Conservation (phyloP, 208 protist species). For the Wallacemonas sp. region DNA sequence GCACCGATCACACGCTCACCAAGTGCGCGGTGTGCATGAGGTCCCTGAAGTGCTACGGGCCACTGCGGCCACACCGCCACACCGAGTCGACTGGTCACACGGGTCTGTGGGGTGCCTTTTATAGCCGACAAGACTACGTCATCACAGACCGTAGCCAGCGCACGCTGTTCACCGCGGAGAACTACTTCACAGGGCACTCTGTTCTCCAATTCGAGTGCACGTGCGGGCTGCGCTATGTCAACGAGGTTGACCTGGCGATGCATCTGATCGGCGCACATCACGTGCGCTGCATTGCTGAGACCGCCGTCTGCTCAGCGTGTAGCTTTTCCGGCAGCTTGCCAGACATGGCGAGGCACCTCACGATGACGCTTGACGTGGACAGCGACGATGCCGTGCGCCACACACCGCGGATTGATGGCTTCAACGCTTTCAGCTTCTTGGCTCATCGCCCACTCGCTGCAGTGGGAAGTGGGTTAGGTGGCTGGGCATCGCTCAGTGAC, state of each 20-base stretch:
- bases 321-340: slow-evolving; percentile 20
- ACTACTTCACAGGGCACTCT: slow-evolving; percentile 41
- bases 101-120: slow-evolving; percentile 68
- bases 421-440: slow-evolving; percentile 17
- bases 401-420: slow-evolving; percentile 22
- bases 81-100: slow-evolving; percentile 28
- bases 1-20: slow-evolving; percentile 50
- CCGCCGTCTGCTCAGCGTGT: slow-evolving; percentile 47
- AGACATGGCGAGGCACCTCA: slow-evolving; percentile 42
- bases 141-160: slow-evolving; percentile 21
- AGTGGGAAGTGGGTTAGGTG: slow-evolving; percentile 11
- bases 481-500: neutral
- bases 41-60: slow-evolving; percentile 63
- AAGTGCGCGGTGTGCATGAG: slow-evolving; percentile 46
- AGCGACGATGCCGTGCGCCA: slow-evolving; percentile 1
- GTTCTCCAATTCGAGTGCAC: slow-evolving; percentile 64
- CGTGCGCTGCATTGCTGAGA: slow-evolving; percentile 29
- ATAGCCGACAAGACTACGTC: slow-evolving; percentile 53
- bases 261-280: slow-evolving; percentile 57
- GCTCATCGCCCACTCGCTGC: slow-evolving; percentile 11
- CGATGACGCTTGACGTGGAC: neutral
- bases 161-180: slow-evolving; percentile 27
- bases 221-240: slow-evolving; percentile 58
- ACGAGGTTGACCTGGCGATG: slow-evolving; percentile 46
- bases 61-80: slow-evolving; percentile 44